Evolutionary conservation across 2,329 filamentous ascomycete species (phyloP), one percentile per base, ranked within the genome.

Genomic region (Aureobasidium sp.): DNA sequence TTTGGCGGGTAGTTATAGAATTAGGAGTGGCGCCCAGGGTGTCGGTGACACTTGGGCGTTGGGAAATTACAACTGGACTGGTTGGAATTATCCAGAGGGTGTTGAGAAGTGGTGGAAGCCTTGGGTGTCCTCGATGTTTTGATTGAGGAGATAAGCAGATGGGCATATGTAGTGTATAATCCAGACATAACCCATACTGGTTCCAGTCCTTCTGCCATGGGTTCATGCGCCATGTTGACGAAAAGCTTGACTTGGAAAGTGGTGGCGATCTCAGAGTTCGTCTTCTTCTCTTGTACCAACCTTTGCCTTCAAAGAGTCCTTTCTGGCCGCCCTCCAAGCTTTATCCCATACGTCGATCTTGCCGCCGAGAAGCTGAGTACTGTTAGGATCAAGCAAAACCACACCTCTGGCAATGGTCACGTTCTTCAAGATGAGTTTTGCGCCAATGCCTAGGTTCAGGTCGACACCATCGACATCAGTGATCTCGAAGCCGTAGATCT

Each of bases 271-370:
- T 59, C 45, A 59, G 11, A 70, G 62, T 68, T 70, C 53, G 13
- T 62, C 32, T 61, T 42, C 63, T 62, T 68, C 8, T 67, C 54
- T 48, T 2, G 61, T 49, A 41, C 70, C 69, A 48, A 69, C 70
- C 55, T 68, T 70, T 49, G 83, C 81, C 70, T 84, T 85, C 63
- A 97, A 73, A 65, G 84, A 82, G 51, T 80, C 81, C 72, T 96
- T 86, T 65, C 89, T 81, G 1, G 84, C 85, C 14, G 86, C 84
- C 50, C 81, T 80, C 93, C 93, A 97, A 8, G 80, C 80, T 70
- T 84, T 86, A 70, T 97, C 90, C 80, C 91, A 84, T 0, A 78
- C 79, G 60, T 97, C 91, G 48, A 97, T 82, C 76, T 90, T 95
- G 0, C 94, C 94, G 1, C 94, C 94, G 16, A 97, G 74, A 2